These are phyloP conservation scores for Chalciporus piperatus DNA, from an alignment of 768 basidiomycete genomes.

Conservation along the genomic window DNA sequence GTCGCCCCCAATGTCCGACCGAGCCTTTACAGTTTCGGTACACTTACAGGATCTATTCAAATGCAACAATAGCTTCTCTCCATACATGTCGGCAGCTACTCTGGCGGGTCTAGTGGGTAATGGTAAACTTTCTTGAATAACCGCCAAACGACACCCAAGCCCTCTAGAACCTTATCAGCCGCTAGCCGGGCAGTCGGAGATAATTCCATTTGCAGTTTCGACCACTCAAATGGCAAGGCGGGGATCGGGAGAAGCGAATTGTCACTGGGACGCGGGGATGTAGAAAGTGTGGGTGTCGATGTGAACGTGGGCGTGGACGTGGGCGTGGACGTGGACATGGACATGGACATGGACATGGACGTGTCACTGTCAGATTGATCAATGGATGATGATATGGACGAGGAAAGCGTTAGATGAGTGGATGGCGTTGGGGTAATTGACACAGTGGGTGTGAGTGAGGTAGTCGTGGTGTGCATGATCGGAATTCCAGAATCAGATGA, in stretches of 20 bases:
- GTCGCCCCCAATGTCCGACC: neutral
- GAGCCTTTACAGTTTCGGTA: neutral
- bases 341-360: neutral
- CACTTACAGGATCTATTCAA: slow-evolving; percentile 14
- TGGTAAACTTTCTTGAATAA: slow-evolving; percentile 31
- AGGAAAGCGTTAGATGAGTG: slow-evolving; percentile 1
- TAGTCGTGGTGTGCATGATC: slow-evolving; percentile 2
- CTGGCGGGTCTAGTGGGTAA: slow-evolving; percentile 35
- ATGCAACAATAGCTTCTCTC: neutral
- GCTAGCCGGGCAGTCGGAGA: slow-evolving; percentile 21
- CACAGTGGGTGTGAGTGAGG: slow-evolving; percentile 2
- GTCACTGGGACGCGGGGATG: slow-evolving; percentile 10
- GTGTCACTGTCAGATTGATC: slow-evolving; percentile 14
- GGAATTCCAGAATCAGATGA: neutral
- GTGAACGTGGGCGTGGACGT: slow-evolving; percentile 3
- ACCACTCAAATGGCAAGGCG: slow-evolving; percentile 28
- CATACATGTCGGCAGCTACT: slow-evolving; percentile 9
- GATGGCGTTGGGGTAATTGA: slow-evolving; percentile 11
- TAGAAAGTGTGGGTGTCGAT: slow-evolving; percentile 13
- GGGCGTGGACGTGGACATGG: slow-evolving; percentile 3
- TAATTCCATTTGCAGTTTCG: slow-evolving; percentile 24
- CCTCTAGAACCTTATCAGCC: slow-evolving; percentile 26
- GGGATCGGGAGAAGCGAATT: slow-evolving; percentile 20
- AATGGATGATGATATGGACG: slow-evolving; percentile 2
- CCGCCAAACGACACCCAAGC: slow-evolving; percentile 30